Conservation (phyloP, 371 early-diverging fungal genomes). For the Mucor lusitanicus region DNA sequence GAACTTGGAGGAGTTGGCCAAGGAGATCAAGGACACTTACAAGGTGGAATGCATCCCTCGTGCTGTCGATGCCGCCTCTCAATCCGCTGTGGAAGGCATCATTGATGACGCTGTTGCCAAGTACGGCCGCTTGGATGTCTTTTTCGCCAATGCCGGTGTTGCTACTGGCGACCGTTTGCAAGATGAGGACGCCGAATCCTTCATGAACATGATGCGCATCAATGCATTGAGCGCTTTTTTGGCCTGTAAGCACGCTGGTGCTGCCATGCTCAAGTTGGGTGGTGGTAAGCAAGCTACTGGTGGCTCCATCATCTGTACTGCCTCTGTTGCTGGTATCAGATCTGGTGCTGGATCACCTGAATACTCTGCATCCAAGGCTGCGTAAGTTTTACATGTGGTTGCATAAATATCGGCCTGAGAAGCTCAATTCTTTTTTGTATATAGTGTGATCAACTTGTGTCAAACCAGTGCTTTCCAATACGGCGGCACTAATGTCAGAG, state of each 20-base stretch:
- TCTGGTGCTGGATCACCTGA: slow-evolving; percentile 51
- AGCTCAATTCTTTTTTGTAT: neutral
- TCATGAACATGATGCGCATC: slow-evolving; percentile 40
- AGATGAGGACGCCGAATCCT: slow-evolving; percentile 24
- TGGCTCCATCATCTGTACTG: slow-evolving; percentile 50
- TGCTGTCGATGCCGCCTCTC: slow-evolving; percentile 51
- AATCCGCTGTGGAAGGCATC: slow-evolving; percentile 32
- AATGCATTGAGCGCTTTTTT: slow-evolving; percentile 44
- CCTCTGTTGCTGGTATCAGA: slow-evolving; percentile 53
- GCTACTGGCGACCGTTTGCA: slow-evolving; percentile 25
- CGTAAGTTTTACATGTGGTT: slow-evolving; percentile 14
- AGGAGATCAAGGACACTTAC: slow-evolving; percentile 38
- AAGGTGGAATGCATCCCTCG: slow-evolving; percentile 42
- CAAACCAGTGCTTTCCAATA: slow-evolving; percentile 52
- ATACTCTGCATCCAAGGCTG: slow-evolving; percentile 54
- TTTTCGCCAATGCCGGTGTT: slow-evolving; percentile 58
- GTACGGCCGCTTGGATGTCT: slow-evolving; percentile 56
- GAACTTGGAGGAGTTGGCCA: slow-evolving; percentile 39
- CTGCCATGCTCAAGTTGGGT: slow-evolving; percentile 33
- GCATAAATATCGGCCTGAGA: neutral
- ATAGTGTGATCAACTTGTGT: slow-evolving; percentile 54
- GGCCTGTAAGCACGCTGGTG: slow-evolving; percentile 44
- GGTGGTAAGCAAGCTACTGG: slow-evolving; percentile 34
- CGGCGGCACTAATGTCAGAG: slow-evolving; percentile 51
- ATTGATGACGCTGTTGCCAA: slow-evolving; percentile 41